phyloP scores from a whole-genome alignment of 345 rosid species.

The Gossypium herbaceum region DNA sequence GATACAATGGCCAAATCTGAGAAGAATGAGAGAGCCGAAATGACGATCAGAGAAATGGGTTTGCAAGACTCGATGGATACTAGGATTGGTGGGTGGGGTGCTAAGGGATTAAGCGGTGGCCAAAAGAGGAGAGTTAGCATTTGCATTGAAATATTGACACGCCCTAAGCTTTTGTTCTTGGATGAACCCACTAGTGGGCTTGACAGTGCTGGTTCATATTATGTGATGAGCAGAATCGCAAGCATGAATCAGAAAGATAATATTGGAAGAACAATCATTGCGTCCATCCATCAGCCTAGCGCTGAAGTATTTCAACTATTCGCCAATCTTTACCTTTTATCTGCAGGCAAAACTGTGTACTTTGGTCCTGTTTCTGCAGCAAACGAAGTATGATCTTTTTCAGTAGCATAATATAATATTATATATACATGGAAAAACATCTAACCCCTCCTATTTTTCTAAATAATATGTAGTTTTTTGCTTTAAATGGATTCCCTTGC shows the following conservation, averaged over 20 bases:
- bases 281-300: constrained; percentile 54
- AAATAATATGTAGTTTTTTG: constrained; percentile 36
- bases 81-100: constrained; percentile 45
- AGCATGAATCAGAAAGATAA: constrained; percentile 25
- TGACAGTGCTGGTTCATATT: constrained; percentile 47
- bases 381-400: constrained; percentile 26
- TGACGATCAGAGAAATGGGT: constrained; percentile 52
- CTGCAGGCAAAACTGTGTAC: constrained; percentile 42
- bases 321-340: constrained; percentile 43
- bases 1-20: constrained; percentile 34
- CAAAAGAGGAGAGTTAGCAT: constrained; percentile 62
- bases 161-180: constrained; percentile 46
- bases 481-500: constrained; percentile 47
- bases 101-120: constrained; percentile 53
- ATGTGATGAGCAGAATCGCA: constrained; percentile 42
- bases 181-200: constrained; percentile 66
- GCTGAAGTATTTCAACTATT: constrained; percentile 46
- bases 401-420: no score
- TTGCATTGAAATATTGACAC: constrained; percentile 49
- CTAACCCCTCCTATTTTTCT: neutral
- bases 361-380: constrained; percentile 42
- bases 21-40: constrained; percentile 49
- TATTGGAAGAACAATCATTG: constrained; percentile 31
- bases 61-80: constrained; percentile 34
- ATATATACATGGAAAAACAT: no score